Conservation (phyloP, 805 yeast species). For the Komagataella pseudopastoris region DNA sequence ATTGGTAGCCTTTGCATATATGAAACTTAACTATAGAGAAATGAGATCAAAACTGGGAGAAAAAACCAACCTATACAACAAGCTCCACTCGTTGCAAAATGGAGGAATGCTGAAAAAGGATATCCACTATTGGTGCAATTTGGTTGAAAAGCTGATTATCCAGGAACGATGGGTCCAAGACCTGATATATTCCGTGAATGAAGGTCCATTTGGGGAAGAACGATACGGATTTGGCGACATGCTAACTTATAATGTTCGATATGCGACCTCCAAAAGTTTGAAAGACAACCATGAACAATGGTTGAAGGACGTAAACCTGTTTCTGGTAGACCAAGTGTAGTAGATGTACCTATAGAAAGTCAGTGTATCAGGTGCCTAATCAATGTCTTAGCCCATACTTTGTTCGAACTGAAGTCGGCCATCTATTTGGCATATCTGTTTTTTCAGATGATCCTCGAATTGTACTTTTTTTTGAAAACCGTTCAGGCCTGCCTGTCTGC, state of each 20-base stretch:
- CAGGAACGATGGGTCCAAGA: slow-evolving; percentile 52
- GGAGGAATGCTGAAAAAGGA: slow-evolving; percentile 39
- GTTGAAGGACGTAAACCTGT: background rate
- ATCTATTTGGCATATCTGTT: background rate
- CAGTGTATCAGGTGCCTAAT: no score
- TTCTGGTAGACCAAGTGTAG: background rate
- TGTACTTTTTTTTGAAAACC: no score
- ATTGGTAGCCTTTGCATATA: slow-evolving; percentile 42
- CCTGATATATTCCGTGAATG: slow-evolving; percentile 10
- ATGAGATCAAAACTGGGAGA: slow-evolving; percentile 34
- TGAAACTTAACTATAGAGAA: slow-evolving; percentile 34
- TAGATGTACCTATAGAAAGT: background rate
- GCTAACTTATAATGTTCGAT: background rate
- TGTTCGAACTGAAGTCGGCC: no score
- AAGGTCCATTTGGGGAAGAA: background rate
- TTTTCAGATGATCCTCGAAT: background rate
- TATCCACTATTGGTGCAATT: slow-evolving; percentile 35
- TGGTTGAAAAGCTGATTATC: slow-evolving; percentile 39
- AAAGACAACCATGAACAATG: background rate
- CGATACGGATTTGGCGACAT: background rate
- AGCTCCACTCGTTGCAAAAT: slow-evolving; percentile 36
- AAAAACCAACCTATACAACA: slow-evolving; percentile 31
- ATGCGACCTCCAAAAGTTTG: background rate
- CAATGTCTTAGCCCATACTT: no score
- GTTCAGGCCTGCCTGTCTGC: no score